Conservation (phyloP, 768 basidiomycete genomes). For the Suillus tomentosus region DNA sequence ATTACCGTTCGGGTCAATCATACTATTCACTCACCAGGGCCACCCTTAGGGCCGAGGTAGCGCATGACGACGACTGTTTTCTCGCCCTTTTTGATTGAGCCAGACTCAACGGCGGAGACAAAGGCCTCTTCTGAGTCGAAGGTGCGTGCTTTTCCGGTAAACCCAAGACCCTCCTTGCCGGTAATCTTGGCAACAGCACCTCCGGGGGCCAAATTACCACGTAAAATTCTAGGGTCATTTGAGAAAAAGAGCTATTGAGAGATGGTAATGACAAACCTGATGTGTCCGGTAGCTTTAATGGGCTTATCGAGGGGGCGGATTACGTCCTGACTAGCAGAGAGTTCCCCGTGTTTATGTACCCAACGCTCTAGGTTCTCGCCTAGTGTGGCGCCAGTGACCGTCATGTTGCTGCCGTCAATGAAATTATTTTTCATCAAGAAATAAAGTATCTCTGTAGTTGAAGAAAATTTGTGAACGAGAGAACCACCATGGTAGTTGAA, state of each 20-base stretch:
- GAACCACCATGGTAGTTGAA: neutral
- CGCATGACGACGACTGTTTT: conserved; percentile 96
- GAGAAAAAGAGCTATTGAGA: conserved; percentile 11
- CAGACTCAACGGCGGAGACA: conserved; percentile 82
- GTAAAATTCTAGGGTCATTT: conserved; percentile 64
- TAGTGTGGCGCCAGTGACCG: conserved; percentile 86
- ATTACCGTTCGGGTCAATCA: neutral
- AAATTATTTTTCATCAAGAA: conserved; percentile 86
- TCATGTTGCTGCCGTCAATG: conserved; percentile 89
- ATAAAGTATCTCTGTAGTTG: conserved; percentile 68
- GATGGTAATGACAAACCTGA: conserved; percentile 55
- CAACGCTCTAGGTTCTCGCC: conserved; percentile 93
- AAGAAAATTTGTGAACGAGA: neutral
- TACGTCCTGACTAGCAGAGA: conserved; percentile 75
- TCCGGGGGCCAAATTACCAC: conserved; percentile 90
- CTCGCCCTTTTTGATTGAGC: conserved; percentile 89
- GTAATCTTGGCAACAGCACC: conserved; percentile 98
- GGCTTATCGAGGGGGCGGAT: conserved; percentile 86
- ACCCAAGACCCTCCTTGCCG: conserved; percentile 89
- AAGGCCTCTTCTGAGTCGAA: conserved; percentile 93
- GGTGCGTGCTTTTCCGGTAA: conserved; percentile 88
- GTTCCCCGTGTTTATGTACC: conserved; percentile 77
- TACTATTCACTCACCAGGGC: conserved; percentile 66
- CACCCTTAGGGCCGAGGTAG: conserved; percentile 96
- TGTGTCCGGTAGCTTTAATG: conserved; percentile 88